Base-by-base conservation (phyloP, 2,329 filamentous ascomycete species). In the Fusarium albidum region DNA sequence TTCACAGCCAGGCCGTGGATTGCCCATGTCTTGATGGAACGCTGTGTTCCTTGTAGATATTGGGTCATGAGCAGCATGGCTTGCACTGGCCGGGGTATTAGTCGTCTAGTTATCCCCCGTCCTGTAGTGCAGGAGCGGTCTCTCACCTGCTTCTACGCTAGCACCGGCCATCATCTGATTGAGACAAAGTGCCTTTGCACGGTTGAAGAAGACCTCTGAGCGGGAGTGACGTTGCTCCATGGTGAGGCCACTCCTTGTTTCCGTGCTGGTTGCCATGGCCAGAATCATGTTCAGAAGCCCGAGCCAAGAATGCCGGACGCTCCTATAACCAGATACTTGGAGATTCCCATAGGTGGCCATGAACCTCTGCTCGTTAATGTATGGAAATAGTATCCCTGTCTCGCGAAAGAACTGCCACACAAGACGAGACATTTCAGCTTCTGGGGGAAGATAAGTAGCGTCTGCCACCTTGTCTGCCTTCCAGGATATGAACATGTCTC, bases 11-110 rank as follows among this genome's bases (percentile, higher is more conserved):
- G 70, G 0, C 82, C 81, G 55, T 84, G 82, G 0, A 79, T 72
- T 0, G 74, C 79, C 81, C 82, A 85, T 3, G 82, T 77, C 47
- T 82, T 76, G 3, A 82, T 71, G 0, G 81, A 82, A 15, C 76
- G 77, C 31, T 82, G 78, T 0, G 80, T 82, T 3, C 81, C 80
- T 59, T 84, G 81, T 0, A 83, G 71, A 50, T 83, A 84, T 40
- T 81, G 78, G 5, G 75, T 75, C 57, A 78, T 73, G 1, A 84
- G 52, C 0, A 84, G 69, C 8, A 83, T 71, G 34, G 75, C 76
- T 61, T 83, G 79, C 0, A 83, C 80, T 63, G 3, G 2, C 2
- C 6, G 6, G 31, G 8, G n/a, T n/a, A n/a, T 52, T 41, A 15
- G 3, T 12, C 5, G 13, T 13, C n/a, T 13, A 21, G 14, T 9